Percentiles rank a stretch among this genome's conserved stretches.
These are phyloP conservation scores for Dryadomyces quercus-mongolicae DNA, from an alignment of 2,329 filamentous ascomycete genomes.

Conservation along the genomic window DNA sequence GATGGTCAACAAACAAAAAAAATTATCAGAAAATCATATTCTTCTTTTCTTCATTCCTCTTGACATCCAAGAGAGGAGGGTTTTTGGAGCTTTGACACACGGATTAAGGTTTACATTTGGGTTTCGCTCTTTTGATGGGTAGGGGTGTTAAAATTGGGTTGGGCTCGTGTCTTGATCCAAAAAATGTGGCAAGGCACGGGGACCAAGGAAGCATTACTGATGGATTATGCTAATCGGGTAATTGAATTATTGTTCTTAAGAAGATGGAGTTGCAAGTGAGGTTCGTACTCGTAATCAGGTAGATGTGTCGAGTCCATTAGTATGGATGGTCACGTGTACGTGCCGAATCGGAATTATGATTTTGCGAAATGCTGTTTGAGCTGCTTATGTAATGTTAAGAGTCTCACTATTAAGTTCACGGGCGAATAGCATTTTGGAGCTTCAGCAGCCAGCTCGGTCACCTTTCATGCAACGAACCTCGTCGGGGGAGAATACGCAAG, in stretches of 20 bases:
- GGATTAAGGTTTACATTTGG: not conserved
- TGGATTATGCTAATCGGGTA: not conserved
- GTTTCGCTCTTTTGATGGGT: not conserved
- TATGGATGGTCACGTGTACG: not conserved
- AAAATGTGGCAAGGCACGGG: not conserved
- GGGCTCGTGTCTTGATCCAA: not conserved
- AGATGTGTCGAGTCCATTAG: not conserved
- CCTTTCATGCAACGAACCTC: too few relatives aligned
- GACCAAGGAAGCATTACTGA: not conserved
- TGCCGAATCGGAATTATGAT: not conserved
- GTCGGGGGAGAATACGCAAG: not conserved
- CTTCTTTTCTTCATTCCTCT: not conserved
- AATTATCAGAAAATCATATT: not conserved
- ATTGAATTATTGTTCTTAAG: not conserved
- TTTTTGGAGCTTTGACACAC: not conserved
- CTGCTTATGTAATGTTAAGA: too few relatives aligned
- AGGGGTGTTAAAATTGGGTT: not conserved
- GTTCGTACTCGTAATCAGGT: too few relatives aligned
- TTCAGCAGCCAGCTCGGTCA: too few relatives aligned
- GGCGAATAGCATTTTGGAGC: too few relatives aligned
- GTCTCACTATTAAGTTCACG: too few relatives aligned
- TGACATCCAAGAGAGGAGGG: not conserved
- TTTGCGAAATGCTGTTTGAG: not conserved
- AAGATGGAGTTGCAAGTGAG: not conserved
- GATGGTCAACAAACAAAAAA: not conserved